Evolutionary conservation across 208 protist species (phyloP).

Genomic region (Angomonas deanei): DNA sequence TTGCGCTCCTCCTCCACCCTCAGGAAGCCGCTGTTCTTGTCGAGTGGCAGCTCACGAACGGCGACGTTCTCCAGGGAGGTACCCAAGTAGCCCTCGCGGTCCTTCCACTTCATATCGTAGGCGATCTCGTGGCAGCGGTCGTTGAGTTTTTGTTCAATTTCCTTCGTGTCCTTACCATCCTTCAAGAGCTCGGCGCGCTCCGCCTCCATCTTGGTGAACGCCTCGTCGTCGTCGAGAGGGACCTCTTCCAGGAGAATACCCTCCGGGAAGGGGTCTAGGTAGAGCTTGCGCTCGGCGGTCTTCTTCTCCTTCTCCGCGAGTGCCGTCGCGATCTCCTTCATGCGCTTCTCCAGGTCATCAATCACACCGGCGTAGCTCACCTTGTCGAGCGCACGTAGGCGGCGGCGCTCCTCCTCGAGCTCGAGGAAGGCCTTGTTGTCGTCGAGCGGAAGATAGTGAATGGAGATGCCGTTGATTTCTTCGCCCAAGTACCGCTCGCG

Average conservation of each 20-base stretch:
- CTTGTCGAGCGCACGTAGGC: slow-evolving; percentile 6
- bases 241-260: slow-evolving; percentile 23
- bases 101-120: slow-evolving; percentile 7
- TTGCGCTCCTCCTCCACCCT: slow-evolving; percentile 1
- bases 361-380: slow-evolving; percentile 11
- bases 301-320: slow-evolving; percentile 13
- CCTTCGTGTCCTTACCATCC: slow-evolving; percentile 11
- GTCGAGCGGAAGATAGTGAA: slow-evolving; percentile 15
- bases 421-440: slow-evolving; percentile 18
- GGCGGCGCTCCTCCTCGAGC: slow-evolving; percentile 11
- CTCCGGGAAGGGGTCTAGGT: slow-evolving; percentile 21
- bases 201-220: slow-evolving; percentile 20
- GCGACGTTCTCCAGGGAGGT: slow-evolving; percentile 12
- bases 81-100: slow-evolving; percentile 6
- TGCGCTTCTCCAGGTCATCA: slow-evolving; percentile 13
- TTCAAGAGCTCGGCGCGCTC: slow-evolving; percentile 5
- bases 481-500: slow-evolving; percentile 17
- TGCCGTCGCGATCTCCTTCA: slow-evolving; percentile 15
- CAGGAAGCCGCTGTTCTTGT: slow-evolving; percentile 6
- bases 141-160: slow-evolving; percentile 20
- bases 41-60: slow-evolving; percentile 21
- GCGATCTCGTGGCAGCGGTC: slow-evolving; percentile 15
- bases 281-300: slow-evolving; percentile 12
- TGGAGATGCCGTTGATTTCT: slow-evolving; percentile 22
- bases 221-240: slow-evolving; percentile 24